Evolutionary conservation across 495 filamentous ascomycete species (phyloP).

Genomic region (Friedmanniomyces endolithicus): DNA sequence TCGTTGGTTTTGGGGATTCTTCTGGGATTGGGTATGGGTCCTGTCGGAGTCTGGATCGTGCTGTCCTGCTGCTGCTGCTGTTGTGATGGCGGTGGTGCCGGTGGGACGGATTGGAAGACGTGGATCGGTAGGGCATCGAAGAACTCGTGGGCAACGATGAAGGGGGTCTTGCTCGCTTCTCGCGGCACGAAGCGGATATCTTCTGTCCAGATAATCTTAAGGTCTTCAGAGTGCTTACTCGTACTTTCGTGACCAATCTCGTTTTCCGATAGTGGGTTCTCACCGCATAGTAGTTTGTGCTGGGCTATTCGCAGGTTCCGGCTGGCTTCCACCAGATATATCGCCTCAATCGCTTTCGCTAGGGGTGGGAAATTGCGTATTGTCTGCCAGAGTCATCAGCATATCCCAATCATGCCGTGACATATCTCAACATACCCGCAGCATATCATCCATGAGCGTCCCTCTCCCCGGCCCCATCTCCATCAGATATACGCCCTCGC

Average conservation of each 20-base stretch:
- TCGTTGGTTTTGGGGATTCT: slow-evolving; percentile 31
- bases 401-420: neutral
- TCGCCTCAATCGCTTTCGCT: slow-evolving; percentile 59
- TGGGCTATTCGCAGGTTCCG: slow-evolving; percentile 61
- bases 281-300: slow-evolving; percentile 70
- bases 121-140: slow-evolving; percentile 98
- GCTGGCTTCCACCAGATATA: slow-evolving; percentile 89
- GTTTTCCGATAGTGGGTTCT: slow-evolving; percentile 51
- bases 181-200: slow-evolving; percentile 72
- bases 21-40: slow-evolving; percentile 23
- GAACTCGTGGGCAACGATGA: slow-evolving; percentile 95
- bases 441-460: slow-evolving; percentile 93
- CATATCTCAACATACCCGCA: slow-evolving; percentile 45
- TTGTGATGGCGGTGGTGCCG: slow-evolving; percentile 35
- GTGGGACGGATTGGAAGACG: slow-evolving; percentile 66
- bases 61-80: slow-evolving; percentile 17
- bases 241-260: slow-evolving; percentile 63
- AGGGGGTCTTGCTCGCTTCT: slow-evolving; percentile 56
- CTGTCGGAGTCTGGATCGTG: slow-evolving; percentile 31
- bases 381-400: slow-evolving; percentile 41
- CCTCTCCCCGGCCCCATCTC: slow-evolving; percentile 91
- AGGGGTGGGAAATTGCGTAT: slow-evolving; percentile 71
- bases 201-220: slow-evolving; percentile 77
- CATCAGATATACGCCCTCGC: slow-evolving; percentile 65
- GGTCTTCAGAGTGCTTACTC: slow-evolving; percentile 56